These are phyloP conservation scores for Fusarium sp. DNA, from an alignment of 2,329 filamentous ascomycete genomes.

Conservation along the genomic window DNA sequence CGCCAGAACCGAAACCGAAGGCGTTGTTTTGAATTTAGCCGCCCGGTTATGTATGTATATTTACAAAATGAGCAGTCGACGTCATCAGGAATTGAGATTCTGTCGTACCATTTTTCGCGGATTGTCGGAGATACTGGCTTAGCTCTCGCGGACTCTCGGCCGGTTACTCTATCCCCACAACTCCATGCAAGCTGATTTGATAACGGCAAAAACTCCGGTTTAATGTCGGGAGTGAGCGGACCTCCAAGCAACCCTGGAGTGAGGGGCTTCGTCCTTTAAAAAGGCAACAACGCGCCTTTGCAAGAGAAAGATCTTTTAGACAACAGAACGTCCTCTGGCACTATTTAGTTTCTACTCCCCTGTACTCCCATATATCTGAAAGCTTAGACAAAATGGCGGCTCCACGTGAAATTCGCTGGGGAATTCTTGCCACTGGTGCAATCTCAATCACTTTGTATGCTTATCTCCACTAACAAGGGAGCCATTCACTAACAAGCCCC, in stretches of 20 bases:
- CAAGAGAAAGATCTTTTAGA: neutral
- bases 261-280: neutral
- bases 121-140: neutral
- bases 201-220: neutral
- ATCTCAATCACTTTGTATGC: conserved; percentile 18
- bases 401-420: conserved; percentile 15
- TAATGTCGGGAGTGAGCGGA: neutral
- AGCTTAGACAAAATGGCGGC: neutral
- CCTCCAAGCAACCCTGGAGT: neutral
- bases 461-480: neutral
- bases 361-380: neutral
- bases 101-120: neutral
- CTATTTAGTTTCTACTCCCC: neutral
- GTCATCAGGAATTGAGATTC: neutral
- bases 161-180: neutral
- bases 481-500: neutral
- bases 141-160: neutral
- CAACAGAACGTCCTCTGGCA: neutral
- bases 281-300: neutral
- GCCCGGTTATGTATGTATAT: neutral
- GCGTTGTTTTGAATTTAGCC: neutral
- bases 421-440: conserved; percentile 22
- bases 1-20: neutral
- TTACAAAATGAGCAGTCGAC: neutral
- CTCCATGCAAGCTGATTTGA: neutral